These are phyloP conservation scores for Hypoxylon fuscum DNA, from an alignment of 495 filamentous ascomycete genomes.

Conservation along the genomic window DNA sequence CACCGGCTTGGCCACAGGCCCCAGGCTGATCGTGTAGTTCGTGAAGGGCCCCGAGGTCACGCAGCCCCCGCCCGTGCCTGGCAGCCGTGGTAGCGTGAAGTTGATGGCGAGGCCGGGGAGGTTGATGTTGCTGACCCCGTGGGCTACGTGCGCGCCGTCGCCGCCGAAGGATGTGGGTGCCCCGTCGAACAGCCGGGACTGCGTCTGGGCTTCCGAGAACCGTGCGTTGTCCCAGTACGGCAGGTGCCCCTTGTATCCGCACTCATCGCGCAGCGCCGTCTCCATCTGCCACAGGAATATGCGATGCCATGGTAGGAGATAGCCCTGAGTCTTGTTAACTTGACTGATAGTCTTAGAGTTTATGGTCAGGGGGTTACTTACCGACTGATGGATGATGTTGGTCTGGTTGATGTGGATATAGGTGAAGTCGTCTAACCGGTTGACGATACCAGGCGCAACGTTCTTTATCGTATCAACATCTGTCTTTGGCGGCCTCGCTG, in stretches of 20 bases:
- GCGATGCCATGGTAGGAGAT: slow-evolving; percentile 77
- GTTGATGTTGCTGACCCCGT: slow-evolving; percentile 27
- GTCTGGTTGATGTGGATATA: slow-evolving; percentile 72
- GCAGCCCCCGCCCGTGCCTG: slow-evolving; percentile 71
- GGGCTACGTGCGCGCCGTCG: slow-evolving; percentile 61
- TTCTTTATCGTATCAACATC: too few relatives aligned
- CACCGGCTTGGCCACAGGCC: slow-evolving; percentile 38
- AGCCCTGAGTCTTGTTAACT: slow-evolving; percentile 51
- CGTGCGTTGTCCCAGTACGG: slow-evolving; percentile 72
- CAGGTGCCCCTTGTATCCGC: slow-evolving; percentile 68
- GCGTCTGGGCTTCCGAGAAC: slow-evolving; percentile 57
- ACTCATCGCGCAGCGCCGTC: slow-evolving; percentile 70
- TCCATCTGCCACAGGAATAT: slow-evolving; percentile 73
- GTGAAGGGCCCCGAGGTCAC: slow-evolving; percentile 66
- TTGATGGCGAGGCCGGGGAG: slow-evolving; percentile 41
- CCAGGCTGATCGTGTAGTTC: slow-evolving; percentile 28
- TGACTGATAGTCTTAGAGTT: not conserved
- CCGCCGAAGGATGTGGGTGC: slow-evolving; percentile 66
- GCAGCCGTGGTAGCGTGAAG: slow-evolving; percentile 47
- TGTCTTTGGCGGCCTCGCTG: slow-evolving; percentile 59
- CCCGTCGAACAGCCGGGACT: slow-evolving; percentile 70
- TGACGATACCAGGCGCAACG: slow-evolving; percentile 48
- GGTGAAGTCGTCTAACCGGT: slow-evolving; percentile 71
- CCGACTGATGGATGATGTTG: slow-evolving; percentile 66
- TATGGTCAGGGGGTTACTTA: slow-evolving; percentile 2